phyloP scores from a whole-genome alignment of 805 yeast species.

The Nakazawaea anatomiae region DNA sequence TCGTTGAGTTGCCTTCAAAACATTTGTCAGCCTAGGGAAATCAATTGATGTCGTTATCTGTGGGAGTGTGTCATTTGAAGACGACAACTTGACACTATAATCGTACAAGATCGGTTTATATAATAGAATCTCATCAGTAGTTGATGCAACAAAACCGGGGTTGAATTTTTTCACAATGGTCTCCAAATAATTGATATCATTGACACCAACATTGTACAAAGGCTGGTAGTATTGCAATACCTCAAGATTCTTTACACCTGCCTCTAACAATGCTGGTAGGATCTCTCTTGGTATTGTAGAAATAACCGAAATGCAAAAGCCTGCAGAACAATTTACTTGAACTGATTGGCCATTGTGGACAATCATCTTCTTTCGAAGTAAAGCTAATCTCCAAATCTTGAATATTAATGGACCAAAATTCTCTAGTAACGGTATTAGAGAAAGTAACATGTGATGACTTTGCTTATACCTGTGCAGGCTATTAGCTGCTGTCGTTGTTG shows the following conservation, averaged over 20 bases:
- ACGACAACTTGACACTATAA: slow-evolving; percentile 23
- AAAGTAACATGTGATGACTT: slow-evolving; percentile 36
- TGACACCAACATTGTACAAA: slow-evolving; percentile 57
- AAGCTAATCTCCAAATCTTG: slow-evolving; percentile 55
- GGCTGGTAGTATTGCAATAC: slow-evolving; percentile 35
- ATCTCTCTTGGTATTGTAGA: slow-evolving; percentile 59
- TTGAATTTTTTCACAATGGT: slow-evolving; percentile 12
- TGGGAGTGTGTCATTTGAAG: not conserved
- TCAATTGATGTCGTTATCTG: not conserved
- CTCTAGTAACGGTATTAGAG: slow-evolving; percentile 40
- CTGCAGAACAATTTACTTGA: slow-evolving; percentile 39
- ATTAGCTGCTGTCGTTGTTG: too few relatives aligned
- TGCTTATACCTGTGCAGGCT: slow-evolving; percentile 15
- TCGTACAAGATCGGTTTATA: slow-evolving; percentile 50
- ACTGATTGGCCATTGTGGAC: slow-evolving; percentile 32
- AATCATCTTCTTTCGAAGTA: slow-evolving; percentile 52
- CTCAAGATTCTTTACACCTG: slow-evolving; percentile 15
- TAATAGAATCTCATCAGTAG: slow-evolving; percentile 61
- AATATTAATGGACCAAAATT: slow-evolving; percentile 61
- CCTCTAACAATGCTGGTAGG: slow-evolving; percentile 24
- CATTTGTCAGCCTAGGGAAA: slow-evolving; percentile 5
- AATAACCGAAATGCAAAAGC: slow-evolving; percentile 54
- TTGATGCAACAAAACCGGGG: slow-evolving; percentile 48
- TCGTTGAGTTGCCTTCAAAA: slow-evolving; percentile 26
- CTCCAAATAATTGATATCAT: slow-evolving; percentile 41